These are phyloP conservation scores for Kalmusia sp. DNA, from an alignment of 2,329 filamentous ascomycete species.

Conservation along the genomic window DNA sequence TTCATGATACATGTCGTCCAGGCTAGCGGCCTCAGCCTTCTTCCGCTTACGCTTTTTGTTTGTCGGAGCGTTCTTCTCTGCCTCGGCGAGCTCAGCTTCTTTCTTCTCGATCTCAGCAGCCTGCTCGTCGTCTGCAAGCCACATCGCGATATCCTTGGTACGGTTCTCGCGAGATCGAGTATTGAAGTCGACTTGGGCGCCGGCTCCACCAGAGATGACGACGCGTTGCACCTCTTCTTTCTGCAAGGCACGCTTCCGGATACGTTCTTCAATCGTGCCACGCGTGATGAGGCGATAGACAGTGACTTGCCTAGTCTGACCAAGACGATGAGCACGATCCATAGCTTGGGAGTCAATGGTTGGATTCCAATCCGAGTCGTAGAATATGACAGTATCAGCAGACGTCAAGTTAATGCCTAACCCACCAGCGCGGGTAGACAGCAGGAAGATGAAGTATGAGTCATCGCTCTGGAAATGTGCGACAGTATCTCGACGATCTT, in stretches of 20 bases:
- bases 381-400: slow-evolving; percentile 98
- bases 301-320: slow-evolving; percentile 93
- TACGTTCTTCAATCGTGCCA: slow-evolving; percentile 96
- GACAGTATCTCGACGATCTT: slow-evolving; percentile 95
- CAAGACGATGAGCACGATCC: slow-evolving; percentile 97
- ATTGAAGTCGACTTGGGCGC: slow-evolving; percentile 93
- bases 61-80: slow-evolving; percentile 59
- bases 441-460: slow-evolving; percentile 92
- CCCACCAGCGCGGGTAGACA: slow-evolving; percentile 95
- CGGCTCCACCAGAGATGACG: slow-evolving; percentile 86
- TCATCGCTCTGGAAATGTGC: slow-evolving; percentile 88
- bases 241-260: slow-evolving; percentile 93
- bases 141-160: slow-evolving; percentile 98
- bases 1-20: slow-evolving; percentile 99
- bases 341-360: slow-evolving; percentile 99
- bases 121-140: slow-evolving; percentile 97
- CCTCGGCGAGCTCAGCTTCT: slow-evolving; percentile 81
- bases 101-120: slow-evolving; percentile 92
- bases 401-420: slow-evolving; percentile 96
- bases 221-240: slow-evolving; percentile 99
- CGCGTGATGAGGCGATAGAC: slow-evolving; percentile 97
- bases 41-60: slow-evolving; percentile 67
- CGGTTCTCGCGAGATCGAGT: slow-evolving; percentile 88
- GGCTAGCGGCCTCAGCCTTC: slow-evolving; percentile 63
- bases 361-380: slow-evolving; percentile 99